A percentile compares a stretch with the other conserved stretches of the same genome.
Evolutionary conservation across 75 land plant genomes (phyloP).

Genomic region (Sequoiadendron giganteum): DNA sequence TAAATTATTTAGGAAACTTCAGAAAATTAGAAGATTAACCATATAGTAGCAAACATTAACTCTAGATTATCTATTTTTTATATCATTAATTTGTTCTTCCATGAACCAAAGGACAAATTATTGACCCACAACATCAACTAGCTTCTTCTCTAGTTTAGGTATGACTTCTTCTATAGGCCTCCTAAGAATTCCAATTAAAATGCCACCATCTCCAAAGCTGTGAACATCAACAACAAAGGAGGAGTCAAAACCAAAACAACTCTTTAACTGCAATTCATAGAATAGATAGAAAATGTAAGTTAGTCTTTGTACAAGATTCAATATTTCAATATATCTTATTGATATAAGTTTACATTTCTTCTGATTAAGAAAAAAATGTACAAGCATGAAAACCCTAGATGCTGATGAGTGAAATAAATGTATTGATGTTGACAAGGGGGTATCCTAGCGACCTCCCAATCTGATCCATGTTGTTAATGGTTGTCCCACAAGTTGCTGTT

Average conservation of each 20-base stretch:
- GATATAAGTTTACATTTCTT: too few species aligned
- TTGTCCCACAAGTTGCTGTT: constrained; percentile 41
- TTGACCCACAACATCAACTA: constrained; percentile 77
- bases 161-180: constrained; percentile 85
- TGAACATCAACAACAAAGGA: constrained; percentile 89
- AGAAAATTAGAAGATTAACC: too few species aligned
- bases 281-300: constrained; percentile 8
- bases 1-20: neutral
- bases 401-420: constrained; percentile 56
- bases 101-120: constrained; percentile 93
- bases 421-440: constrained; percentile 21
- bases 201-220: constrained; percentile 92
- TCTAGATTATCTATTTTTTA: constrained; percentile 64
- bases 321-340: too few species aligned
- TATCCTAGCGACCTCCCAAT: constrained; percentile 28
- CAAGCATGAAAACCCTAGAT: constrained; percentile 68
- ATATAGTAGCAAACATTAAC: neutral
- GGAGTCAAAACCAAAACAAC: constrained; percentile 87
- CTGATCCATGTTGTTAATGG: constrained; percentile 35
- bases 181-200: constrained; percentile 88
- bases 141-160: constrained; percentile 73
- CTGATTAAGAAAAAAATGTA: too few species aligned
- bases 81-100: constrained; percentile 73
- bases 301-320: too few species aligned
- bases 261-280: constrained; percentile 61